Evolutionary conservation across 352 stramenopile genomes (phyloP).

Genomic region (Globisporangium sylvaticum): DNA sequence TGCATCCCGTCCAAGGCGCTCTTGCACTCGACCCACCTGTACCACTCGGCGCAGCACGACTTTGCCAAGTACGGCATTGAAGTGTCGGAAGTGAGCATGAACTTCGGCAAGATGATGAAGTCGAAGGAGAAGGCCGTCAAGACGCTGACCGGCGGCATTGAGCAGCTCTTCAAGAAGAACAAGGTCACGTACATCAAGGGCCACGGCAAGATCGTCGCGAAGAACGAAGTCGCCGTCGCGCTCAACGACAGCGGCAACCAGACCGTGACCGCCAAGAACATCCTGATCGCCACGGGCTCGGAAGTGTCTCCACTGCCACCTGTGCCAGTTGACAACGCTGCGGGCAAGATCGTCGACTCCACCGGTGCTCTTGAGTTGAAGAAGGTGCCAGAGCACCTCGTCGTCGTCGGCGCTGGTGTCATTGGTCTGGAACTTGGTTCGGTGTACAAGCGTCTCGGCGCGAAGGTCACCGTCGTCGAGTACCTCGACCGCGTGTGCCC

Average conservation of each 20-base stretch:
- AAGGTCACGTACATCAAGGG: slow-evolving; percentile 98
- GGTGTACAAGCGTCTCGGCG: slow-evolving; percentile 95
- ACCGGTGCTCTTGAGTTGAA: slow-evolving; percentile 94
- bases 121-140: slow-evolving; percentile 95
- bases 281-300: slow-evolving; percentile 91
- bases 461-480: slow-evolving; percentile 97
- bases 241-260: slow-evolving; percentile 90
- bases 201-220: slow-evolving; percentile 90
- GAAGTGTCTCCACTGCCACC: slow-evolving; percentile 92
- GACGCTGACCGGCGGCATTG: slow-evolving; percentile 95
- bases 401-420: slow-evolving; percentile 96
- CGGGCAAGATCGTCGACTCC: slow-evolving; percentile 98
- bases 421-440: slow-evolving; percentile 99
- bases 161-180: slow-evolving; percentile 99
- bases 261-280: slow-evolving; percentile 96
- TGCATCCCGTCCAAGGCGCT: slow-evolving; percentile 99
- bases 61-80: slow-evolving; percentile 96
- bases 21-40: slow-evolving; percentile 95
- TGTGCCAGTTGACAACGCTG: slow-evolving; percentile 96
- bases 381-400: slow-evolving; percentile 93
- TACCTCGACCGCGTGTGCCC: slow-evolving; percentile 95
- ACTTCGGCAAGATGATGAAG: slow-evolving; percentile 96
- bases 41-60: slow-evolving; percentile 94
- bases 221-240: slow-evolving; percentile 91
- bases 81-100: slow-evolving; percentile 85